Evolutionary conservation across 176 grass and related monocot genomes (phyloP).

Genomic region (Oryza glaberrima): DNA sequence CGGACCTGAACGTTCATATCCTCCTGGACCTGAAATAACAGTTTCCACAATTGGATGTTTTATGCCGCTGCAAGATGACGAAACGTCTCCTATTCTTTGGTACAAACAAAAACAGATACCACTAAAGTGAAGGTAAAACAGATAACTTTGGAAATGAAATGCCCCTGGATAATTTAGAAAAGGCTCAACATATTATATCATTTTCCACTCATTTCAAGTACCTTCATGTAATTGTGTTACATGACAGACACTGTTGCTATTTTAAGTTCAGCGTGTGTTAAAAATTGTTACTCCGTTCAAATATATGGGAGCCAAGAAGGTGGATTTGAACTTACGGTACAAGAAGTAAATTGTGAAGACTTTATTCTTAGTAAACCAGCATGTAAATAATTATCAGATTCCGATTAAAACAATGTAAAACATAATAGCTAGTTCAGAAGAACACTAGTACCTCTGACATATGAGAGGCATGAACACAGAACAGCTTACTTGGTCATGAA

Average conservation of each 20-base stretch:
- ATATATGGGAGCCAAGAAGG: neutral
- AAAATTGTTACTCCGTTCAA: neutral
- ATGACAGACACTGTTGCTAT: neutral
- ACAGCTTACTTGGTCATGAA: neutral
- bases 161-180: neutral
- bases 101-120: neutral
- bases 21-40: slow-evolving; percentile 55
- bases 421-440: neutral
- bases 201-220: neutral
- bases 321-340: neutral
- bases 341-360: neutral
- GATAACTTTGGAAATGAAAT: neutral
- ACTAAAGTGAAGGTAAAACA: neutral
- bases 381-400: neutral
- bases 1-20: slow-evolving; percentile 69
- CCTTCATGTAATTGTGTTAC: neutral
- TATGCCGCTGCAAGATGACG: neutral
- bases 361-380: neutral
- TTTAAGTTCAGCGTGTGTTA: neutral
- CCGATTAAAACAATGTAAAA: neutral
- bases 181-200: neutral
- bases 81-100: neutral
- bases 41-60: slow-evolving; percentile 14
- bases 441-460: neutral
- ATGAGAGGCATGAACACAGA: neutral